phyloP scores from a whole-genome alignment of 257 asterid genomes.

The Primulina huaijiensis region DNA sequence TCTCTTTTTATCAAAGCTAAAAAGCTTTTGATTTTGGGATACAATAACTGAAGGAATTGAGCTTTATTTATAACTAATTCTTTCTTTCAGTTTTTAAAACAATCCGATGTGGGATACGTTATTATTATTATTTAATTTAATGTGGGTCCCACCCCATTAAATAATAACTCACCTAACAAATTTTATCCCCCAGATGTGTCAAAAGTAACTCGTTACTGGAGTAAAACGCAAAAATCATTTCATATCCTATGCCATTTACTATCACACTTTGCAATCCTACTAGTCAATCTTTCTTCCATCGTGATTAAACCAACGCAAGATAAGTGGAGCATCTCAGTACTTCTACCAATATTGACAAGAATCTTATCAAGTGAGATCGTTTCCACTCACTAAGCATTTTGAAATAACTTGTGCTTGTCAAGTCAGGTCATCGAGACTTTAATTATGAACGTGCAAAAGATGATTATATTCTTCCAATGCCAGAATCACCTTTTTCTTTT shows the following conservation, averaged over 20 bases:
- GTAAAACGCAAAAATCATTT: neutral
- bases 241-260: no score
- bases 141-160: no score
- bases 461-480: slow-evolving; percentile 21
- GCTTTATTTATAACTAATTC: no score
- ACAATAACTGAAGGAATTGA: no score
- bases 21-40: no score
- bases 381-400: neutral
- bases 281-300: no score
- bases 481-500: slow-evolving; percentile 3
- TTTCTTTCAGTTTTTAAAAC: no score
- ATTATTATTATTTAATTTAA: no score
- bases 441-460: slow-evolving; percentile 1
- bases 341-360: neutral
- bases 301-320: neutral
- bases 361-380: neutral
- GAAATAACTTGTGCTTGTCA: neutral
- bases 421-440: slow-evolving; percentile 3
- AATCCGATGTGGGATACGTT: no score
- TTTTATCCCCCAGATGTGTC: neutral
- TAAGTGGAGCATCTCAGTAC: neutral
- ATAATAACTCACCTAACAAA: no score
- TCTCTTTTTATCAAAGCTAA: no score
- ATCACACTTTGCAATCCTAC: no score
- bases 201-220: neutral